Percentiles rank a stretch among this genome's conserved stretches.
Evolutionary conservation across 2,329 filamentous ascomycete species (phyloP).

Genomic region (Aspergillus pseudoglaucus): DNA sequence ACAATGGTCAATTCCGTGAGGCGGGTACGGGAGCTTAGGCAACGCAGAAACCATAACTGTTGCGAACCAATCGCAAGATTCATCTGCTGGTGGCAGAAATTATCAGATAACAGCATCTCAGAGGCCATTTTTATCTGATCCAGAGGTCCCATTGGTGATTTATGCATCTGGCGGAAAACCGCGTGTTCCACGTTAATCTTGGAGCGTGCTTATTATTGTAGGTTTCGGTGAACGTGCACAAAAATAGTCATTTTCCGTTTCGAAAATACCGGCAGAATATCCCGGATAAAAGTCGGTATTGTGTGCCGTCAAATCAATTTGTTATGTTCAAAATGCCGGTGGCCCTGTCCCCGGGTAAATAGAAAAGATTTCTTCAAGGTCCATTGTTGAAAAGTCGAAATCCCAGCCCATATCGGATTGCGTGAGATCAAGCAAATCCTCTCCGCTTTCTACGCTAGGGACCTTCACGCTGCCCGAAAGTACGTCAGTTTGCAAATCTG

Average conservation of each 20-base stretch:
- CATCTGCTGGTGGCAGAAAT: neutral
- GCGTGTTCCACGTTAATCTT: neutral
- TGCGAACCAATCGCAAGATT: neutral
- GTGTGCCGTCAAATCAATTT: neutral
- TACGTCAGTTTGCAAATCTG: conserved; percentile 17
- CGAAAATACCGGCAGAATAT: no score
- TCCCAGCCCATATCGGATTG: conserved; percentile 34
- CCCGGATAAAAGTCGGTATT: neutral
- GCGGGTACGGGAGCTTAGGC: no score
- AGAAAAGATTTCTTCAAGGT: conserved; percentile 33
- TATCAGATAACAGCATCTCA: no score
- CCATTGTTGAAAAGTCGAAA: conserved; percentile 37
- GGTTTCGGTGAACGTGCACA: no score
- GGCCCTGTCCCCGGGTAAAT: conserved; percentile 20
- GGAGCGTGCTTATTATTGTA: neutral
- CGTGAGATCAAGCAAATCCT: conserved; percentile 31
- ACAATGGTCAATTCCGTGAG: no score
- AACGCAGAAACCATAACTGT: no score
- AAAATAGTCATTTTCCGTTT: no score
- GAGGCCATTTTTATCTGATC: no score
- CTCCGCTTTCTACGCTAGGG: conserved; percentile 18
- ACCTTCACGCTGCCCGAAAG: conserved; percentile 16
- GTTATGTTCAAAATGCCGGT: neutral
- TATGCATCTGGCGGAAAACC: neutral
- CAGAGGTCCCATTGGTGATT: no score